Evolutionary conservation across 345 rosid genomes (phyloP).

Genomic region (Firmiana major): DNA sequence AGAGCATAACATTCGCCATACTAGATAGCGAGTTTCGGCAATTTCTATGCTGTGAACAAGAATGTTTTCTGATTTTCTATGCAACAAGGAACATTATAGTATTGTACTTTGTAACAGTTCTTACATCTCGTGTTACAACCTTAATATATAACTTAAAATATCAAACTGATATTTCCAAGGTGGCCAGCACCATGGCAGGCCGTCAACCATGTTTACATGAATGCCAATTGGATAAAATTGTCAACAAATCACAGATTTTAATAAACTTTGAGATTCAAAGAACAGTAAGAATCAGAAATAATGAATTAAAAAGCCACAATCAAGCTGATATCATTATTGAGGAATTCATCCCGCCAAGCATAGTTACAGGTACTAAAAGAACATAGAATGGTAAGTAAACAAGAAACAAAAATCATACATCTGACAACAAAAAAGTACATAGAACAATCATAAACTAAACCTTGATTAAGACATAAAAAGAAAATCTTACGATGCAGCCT

Average conservation of each 20-base stretch:
- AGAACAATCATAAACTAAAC: not conserved
- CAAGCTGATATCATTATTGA: not conserved
- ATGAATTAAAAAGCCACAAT: not conserved
- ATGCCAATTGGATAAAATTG: not conserved
- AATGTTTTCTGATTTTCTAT: not conserved
- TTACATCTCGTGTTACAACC: not conserved
- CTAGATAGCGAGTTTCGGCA: not conserved
- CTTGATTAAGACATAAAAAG: slow-evolving; percentile 1
- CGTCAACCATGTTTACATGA: not conserved
- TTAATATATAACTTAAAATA: not conserved
- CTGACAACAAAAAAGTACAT: not conserved
- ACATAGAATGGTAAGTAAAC: not conserved
- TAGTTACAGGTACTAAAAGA: not conserved
- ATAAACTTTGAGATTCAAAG: not conserved
- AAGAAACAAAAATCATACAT: slow-evolving; percentile 2
- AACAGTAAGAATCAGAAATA: not conserved
- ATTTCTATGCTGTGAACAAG: not conserved
- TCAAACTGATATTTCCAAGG: not conserved
- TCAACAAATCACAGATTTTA: not conserved
- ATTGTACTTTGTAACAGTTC: no score
- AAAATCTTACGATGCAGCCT: slow-evolving; percentile 1
- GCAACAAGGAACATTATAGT: not conserved
- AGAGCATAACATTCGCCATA: slow-evolving; percentile 19
- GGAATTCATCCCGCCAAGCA: not conserved
- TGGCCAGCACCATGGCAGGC: not conserved